Percentiles rank a stretch among this genome's conserved stretches.
phyloP scores from a whole-genome alignment of 805 yeast genomes.

The Kazachstania viticola region DNA sequence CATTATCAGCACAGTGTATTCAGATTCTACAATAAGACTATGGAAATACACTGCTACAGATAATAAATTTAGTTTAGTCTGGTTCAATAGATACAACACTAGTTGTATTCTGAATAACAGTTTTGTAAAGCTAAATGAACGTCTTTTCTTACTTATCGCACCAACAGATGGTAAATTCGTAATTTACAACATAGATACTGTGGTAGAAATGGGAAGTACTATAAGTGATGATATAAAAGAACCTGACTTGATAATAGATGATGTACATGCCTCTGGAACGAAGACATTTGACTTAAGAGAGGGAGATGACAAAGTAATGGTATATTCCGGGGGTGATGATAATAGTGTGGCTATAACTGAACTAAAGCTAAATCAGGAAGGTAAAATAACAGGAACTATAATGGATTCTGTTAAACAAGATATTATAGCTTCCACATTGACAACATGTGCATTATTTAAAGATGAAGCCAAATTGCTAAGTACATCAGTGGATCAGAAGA shows the following conservation, averaged over 20 bases:
- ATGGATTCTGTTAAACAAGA: slow-evolving; percentile 28
- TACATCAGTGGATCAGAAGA: slow-evolving; percentile 75
- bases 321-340: slow-evolving; percentile 89
- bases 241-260: slow-evolving; percentile 19
- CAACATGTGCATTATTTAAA: slow-evolving; percentile 39
- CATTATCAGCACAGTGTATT: slow-evolving; percentile 57
- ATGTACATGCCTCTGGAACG: slow-evolving; percentile 77
- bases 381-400: slow-evolving; percentile 2
- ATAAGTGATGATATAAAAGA: slow-evolving; percentile 1
- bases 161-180: slow-evolving; percentile 79
- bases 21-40: slow-evolving; percentile 66
- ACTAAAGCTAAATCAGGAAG: slow-evolving; percentile 22
- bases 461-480: slow-evolving; percentile 33
- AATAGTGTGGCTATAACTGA: slow-evolving; percentile 46
- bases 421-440: slow-evolving; percentile 85
- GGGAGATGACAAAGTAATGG: slow-evolving; percentile 11
- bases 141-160: slow-evolving; percentile 37
- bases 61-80: slow-evolving; percentile 33
- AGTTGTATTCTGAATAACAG: slow-evolving; percentile 66
- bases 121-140: slow-evolving; percentile 27
- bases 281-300: slow-evolving; percentile 39
- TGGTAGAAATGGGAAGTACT: slow-evolving; percentile 15
- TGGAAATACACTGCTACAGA: slow-evolving; percentile 39
- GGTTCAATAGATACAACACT: slow-evolving; percentile 46
- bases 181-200: slow-evolving; percentile 41